Base-by-base conservation (phyloP, 129 eudicot genomes). In the Solidago caesia region DNA sequence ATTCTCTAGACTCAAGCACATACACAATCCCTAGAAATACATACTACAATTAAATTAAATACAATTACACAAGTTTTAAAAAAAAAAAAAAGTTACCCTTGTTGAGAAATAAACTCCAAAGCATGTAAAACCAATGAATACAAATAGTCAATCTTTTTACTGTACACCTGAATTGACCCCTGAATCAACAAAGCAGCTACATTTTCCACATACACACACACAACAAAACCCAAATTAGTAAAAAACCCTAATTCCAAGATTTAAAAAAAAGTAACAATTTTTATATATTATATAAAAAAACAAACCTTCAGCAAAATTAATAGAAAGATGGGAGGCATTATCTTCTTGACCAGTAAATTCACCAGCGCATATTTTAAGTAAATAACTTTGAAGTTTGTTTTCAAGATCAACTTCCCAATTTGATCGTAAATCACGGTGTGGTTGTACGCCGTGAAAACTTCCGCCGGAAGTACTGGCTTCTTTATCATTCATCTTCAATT, bases 351-450 rank as follows among this genome's bases (percentile, higher is more conserved):
- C 87, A 2, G 80, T 69, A 57, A 87, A 81, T 64, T 91, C 93
- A 52, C 99, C 99, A 15, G 99, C 86, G 71, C 99, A 94, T 55
- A 94, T 94, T 80, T 91, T 91, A 51, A 94, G 85, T 12, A 94
- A 81, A 71, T 94, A 94, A 9, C 88, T 91, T 74, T 91, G 88
- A 42, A 94, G 96, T 71, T 84, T 91, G 71, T 91, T 87, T 11
- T 94, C 97, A 77, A 94, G 84, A 84, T 94, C 99, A 33, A 94
- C 94, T 16, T 82, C 92, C 97, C 97, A 94, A 78, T 94, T 94
- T 4, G 94, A 91, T 65, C 88, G 84, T 42, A 88, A 81, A 75
- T 94, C 99, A 62, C 99, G 89, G 47, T 64, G 96, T 0, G 99
- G 94, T 77, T 86, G 93, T 3, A 94, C 85, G 16, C 89, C 78